phyloP scores from a whole-genome alignment of 345 rosid genomes.

The Citrus reticulata region DNA sequence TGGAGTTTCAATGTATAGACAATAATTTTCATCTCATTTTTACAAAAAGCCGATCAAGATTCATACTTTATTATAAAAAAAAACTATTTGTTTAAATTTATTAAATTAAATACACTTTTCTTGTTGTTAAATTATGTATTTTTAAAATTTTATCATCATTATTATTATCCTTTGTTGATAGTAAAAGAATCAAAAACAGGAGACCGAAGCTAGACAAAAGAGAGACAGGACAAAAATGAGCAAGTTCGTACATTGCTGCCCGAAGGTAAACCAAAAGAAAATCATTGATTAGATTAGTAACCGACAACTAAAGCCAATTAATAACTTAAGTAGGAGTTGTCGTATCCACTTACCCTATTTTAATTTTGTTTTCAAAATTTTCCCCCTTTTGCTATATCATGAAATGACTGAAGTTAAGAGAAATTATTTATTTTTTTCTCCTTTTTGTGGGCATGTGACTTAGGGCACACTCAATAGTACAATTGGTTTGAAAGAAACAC shows the following conservation, averaged over 20 bases:
- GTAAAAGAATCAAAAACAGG: background rate
- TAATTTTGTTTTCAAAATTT: too few relatives aligned
- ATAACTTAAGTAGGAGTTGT: background rate
- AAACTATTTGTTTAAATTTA: too few relatives aligned
- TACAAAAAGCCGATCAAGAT: background rate
- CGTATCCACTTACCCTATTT: background rate
- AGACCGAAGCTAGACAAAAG: background rate
- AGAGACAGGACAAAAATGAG: background rate
- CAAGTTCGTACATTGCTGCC: background rate
- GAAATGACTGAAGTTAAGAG: background rate
- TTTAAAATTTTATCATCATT: background rate
- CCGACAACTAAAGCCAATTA: conserved; percentile 4
- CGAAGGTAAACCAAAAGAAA: background rate
- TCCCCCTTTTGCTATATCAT: background rate
- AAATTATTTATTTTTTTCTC: background rate
- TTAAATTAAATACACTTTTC: background rate
- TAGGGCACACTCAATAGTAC: conserved; percentile 17
- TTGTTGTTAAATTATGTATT: background rate
- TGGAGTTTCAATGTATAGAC: too few relatives aligned
- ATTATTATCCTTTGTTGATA: background rate
- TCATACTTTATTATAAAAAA: background rate
- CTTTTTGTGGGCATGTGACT: conserved; percentile 23
- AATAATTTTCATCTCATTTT: too few relatives aligned
- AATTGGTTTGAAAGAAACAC: conserved; percentile 25
- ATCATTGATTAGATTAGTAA: conserved; percentile 1